Evolutionary conservation across 83 land plant species (phyloP).

Genomic region (Isoetes engelmannii): DNA sequence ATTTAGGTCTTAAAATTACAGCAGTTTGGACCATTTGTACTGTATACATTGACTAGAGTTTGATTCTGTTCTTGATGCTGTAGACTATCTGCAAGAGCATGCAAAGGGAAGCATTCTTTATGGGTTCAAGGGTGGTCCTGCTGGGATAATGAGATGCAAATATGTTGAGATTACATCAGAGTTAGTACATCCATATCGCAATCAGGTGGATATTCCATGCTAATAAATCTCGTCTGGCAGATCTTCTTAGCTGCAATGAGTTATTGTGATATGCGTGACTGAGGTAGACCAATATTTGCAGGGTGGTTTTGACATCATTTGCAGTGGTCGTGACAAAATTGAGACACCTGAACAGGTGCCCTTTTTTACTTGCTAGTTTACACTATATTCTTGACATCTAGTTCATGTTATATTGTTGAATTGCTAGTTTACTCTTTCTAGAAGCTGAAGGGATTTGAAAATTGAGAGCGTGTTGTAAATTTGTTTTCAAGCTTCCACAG

Average conservation of each 20-base stretch:
- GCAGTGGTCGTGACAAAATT: slow-evolving; percentile 99
- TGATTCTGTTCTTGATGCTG: background rate
- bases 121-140: slow-evolving; percentile 96
- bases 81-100: slow-evolving; percentile 77
- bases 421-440: no score
- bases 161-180: slow-evolving; percentile 66
- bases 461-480: no score
- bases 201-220: slow-evolving; percentile 49
- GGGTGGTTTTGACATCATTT: slow-evolving; percentile 99
- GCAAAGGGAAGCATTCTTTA: slow-evolving; percentile 65
- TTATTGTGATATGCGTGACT: background rate
- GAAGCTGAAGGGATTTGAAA: no score
- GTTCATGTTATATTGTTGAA: no score
- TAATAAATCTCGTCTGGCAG: slow-evolving; percentile 1
- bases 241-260: background rate
- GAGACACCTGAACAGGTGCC: slow-evolving; percentile 99
- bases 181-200: slow-evolving; percentile 81
- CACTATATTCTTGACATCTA: background rate
- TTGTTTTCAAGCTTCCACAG: no score
- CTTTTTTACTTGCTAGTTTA: background rate
- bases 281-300: slow-evolving; percentile 14
- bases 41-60: no score
- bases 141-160: slow-evolving; percentile 93
- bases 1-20: no score
- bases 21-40: no score